Evolutionary conservation across 1,139 yeast genomes (phyloP), one percentile per base, ranked within the genome.

Genomic region (Lodderomyces beijingensis): DNA sequence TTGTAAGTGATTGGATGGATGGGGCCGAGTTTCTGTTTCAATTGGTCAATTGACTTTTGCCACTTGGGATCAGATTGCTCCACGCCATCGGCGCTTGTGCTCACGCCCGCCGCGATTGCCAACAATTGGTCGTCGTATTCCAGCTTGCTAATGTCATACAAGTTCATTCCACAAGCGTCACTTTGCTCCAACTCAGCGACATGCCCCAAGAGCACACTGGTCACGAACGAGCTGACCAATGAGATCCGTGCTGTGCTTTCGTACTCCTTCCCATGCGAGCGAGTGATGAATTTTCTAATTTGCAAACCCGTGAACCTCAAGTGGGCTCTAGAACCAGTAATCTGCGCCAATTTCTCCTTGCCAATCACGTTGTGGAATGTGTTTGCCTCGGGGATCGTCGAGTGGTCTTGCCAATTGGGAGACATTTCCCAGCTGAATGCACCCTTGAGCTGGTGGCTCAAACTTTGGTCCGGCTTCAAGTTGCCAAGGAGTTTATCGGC

Each of bases 401-500:
- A 82, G 49, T 86, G 94, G 52, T 88, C 96, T 55, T 88, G 96
- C 96, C 96, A 88, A 49, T 88, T 88, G 9, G 96, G 95, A 7
- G 95, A 81, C 36, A 67, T 65, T 5, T 70, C 67, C 49, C 79
- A 70, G 1, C 93, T 65, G 42, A 87, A 77, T 1, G 81, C 79
- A 1, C 43, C 45, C 4, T 44, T 39, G 27, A 80, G 53, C 42
- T 74, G 82, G n/a, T 57, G 63, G n/a, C 59, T 48, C 32, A 79
- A 59, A 1, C 58, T 34, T 10, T 49, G 35, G 0, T 38, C 34
- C 2, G 51, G 33, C 43, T 53, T 36, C 68, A 63, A 30, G 1
- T 31, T 38, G 1, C 38, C 29, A 32, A 86, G 62, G 4, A 65
- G 42, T 0, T 47, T 42, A 1, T 59, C 52, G 1, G 85, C 81